phyloP scores from a whole-genome alignment of 805 yeast species.

The Kuraishia piskuri region DNA sequence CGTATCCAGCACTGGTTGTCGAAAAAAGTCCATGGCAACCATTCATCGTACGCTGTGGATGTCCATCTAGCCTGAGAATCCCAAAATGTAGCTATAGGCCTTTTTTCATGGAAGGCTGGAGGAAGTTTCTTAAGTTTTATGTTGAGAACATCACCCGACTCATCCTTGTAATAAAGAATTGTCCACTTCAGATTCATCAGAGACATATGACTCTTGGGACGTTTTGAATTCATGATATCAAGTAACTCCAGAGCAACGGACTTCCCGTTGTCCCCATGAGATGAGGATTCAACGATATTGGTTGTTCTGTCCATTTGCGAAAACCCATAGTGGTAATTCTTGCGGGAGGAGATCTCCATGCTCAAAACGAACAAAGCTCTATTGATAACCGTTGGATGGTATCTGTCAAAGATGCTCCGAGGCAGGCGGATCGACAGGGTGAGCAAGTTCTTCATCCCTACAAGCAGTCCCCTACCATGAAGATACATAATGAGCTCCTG shows the following conservation, averaged over 20 bases:
- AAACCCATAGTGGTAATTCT: constrained; percentile 15
- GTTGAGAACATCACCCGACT: not conserved
- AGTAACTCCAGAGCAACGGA: not conserved
- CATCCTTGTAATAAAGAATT: not conserved
- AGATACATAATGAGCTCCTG: constrained; percentile 11
- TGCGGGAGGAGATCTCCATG: constrained; percentile 13
- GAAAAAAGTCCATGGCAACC: constrained; percentile 26
- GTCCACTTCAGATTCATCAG: constrained; percentile 15
- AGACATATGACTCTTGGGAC: constrained; percentile 7
- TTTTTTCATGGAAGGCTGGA: not conserved
- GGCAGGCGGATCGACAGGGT: constrained; percentile 13
- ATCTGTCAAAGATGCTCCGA: constrained; percentile 8
- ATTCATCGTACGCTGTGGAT: constrained; percentile 3
- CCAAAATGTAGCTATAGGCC: not conserved
- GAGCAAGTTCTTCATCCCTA: constrained; percentile 3
- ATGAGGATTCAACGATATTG: constrained; percentile 3
- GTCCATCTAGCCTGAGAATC: not conserved
- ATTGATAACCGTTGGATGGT: constrained; percentile 15
- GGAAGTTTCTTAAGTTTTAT: not conserved
- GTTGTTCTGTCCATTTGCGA: constrained; percentile 10
- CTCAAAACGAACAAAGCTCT: constrained; percentile 17
- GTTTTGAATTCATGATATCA: not conserved
- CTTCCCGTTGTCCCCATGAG: not conserved
- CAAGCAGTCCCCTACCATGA: not conserved
- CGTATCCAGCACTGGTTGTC: constrained; percentile 33